phyloP scores from a whole-genome alignment of 208 protist species.

The Novymonas esmeraldas region DNA sequence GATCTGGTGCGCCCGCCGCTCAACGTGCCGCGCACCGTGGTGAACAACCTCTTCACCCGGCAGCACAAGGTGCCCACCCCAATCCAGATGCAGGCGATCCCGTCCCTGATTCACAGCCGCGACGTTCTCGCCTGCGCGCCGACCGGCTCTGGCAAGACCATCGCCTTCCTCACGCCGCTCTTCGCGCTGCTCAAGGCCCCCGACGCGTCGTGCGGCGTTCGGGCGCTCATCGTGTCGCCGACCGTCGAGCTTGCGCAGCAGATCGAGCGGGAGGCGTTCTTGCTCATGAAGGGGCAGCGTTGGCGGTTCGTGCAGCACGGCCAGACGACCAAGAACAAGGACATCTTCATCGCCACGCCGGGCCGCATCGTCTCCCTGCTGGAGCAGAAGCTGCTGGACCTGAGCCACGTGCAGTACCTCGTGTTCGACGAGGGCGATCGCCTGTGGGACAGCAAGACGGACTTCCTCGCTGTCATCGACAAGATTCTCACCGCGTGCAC shows the following conservation, averaged over 20 bases:
- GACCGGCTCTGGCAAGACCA: slow-evolving; percentile 96
- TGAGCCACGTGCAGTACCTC: slow-evolving; percentile 81
- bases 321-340: slow-evolving; percentile 90
- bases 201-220: slow-evolving; percentile 68
- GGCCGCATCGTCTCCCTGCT: slow-evolving; percentile 80
- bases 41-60: slow-evolving; percentile 82
- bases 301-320: slow-evolving; percentile 92
- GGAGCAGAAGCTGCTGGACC: slow-evolving; percentile 78
- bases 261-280: slow-evolving; percentile 93
- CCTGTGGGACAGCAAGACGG: slow-evolving; percentile 93
- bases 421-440: slow-evolving; percentile 99
- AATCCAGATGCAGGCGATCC: slow-evolving; percentile 98
- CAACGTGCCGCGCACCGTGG: slow-evolving; percentile 67
- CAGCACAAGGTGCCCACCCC: slow-evolving; percentile 94
- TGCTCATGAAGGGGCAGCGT: slow-evolving; percentile 81
- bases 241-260: slow-evolving; percentile 97
- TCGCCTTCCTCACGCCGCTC: slow-evolving; percentile 94
- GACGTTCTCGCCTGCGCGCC: slow-evolving; percentile 91
- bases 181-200: slow-evolving; percentile 89
- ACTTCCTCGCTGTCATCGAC: slow-evolving; percentile 85
- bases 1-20: slow-evolving; percentile 83
- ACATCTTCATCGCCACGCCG: slow-evolving; percentile 93
- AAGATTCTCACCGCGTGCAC: slow-evolving; percentile 89
- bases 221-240: slow-evolving; percentile 95
- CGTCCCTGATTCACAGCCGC: slow-evolving; percentile 85